Evolutionary conservation across 2,329 filamentous ascomycete genomes (phyloP), one percentile per base, ranked within the genome.

Genomic region (Aspergillus floridensis): DNA sequence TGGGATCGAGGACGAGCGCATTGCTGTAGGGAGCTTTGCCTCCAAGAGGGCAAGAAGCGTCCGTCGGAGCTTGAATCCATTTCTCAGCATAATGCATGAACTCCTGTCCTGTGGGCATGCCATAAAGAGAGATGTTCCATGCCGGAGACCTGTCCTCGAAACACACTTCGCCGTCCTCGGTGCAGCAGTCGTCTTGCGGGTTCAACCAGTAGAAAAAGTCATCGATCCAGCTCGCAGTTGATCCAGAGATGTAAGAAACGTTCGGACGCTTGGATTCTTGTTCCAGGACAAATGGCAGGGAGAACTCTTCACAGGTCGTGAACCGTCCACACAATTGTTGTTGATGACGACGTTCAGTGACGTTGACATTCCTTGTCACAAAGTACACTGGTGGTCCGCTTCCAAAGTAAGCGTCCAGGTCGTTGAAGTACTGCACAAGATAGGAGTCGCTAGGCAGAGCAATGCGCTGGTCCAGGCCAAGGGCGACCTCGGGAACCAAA

Each of bases 141-240:
- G 88, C 80, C 2, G 92, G 92, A 21, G 87, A 77, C 47, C 93
- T 87, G 62, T 87, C 81, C 26, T 85, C 86, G 70, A 99, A 97
- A 76, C 95, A 99, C 1, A 88, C 81, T 66, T 87, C 80, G 49
- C 85, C 85, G 53, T 86, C 72, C 60, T 93, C 88, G 41, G 90
- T 82, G 68, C 91, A 97, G 78, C 86, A 87, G 49, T 92, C 89
- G 48, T 91, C 84, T 54, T 87, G 84, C 0, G 95, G 95, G 67
- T 98, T 96, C n/a, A 98, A 80, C 93, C 95, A 99, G 60, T 91
- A 84, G 77, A 98, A 92, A 77, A 92, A 98, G 72, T 99, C 95
- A 65, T 99, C 95, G 19, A 99, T 85, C 95, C 95, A 99, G 74
- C 90, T 97, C 3, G 96, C 95, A 0, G 93, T 88, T 0, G 92